A percentile compares a stretch with the other conserved stretches of the same genome.
Conservation (phyloP, 2,329 filamentous ascomycete genomes). For the Lojkania enalia region DNA sequence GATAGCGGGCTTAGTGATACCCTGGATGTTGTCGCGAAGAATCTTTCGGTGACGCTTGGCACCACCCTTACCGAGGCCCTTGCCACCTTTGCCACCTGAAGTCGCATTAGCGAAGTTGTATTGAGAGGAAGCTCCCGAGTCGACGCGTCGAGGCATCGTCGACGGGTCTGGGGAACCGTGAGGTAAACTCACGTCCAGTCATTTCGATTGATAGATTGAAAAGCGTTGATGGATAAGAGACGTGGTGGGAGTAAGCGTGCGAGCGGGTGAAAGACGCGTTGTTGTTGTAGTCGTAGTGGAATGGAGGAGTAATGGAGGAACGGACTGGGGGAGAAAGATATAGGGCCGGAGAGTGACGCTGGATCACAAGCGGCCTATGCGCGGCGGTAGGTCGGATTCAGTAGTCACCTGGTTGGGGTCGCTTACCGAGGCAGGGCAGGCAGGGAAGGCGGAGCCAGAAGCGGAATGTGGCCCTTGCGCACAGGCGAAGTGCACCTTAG, state of each 20-base stretch:
- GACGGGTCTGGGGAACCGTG: conserved; percentile 3
- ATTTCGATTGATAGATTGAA: conserved; percentile 47
- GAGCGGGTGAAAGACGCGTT: conserved; percentile 12
- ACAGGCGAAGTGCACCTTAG: too few relatives aligned
- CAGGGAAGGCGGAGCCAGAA: not conserved
- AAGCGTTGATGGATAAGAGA: conserved; percentile 18
- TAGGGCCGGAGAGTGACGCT: not conserved
- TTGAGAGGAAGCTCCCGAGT: conserved; percentile 6
- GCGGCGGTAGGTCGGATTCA: not conserved
- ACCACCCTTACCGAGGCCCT: conserved; percentile 96
- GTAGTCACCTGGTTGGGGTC: not conserved
- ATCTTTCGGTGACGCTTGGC: conserved; percentile 99
- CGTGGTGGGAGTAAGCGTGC: conserved; percentile 18
- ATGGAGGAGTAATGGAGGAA: too few relatives aligned
- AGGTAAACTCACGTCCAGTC: conserved; percentile 54
- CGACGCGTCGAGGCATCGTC: conserved; percentile 12
- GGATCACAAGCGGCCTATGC: not conserved
- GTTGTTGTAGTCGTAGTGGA: too few relatives aligned
- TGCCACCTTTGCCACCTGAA: conserved; percentile 89
- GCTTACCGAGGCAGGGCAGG: not conserved
- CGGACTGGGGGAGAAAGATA: too few relatives aligned
- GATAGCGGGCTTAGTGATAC: conserved; percentile 98
- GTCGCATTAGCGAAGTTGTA: conserved; percentile 50
- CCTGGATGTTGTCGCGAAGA: conserved; percentile 99
- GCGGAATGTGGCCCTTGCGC: too few relatives aligned